Conservation (phyloP, 2,329 filamentous ascomycete genomes). For the Xylaria sp. region DNA sequence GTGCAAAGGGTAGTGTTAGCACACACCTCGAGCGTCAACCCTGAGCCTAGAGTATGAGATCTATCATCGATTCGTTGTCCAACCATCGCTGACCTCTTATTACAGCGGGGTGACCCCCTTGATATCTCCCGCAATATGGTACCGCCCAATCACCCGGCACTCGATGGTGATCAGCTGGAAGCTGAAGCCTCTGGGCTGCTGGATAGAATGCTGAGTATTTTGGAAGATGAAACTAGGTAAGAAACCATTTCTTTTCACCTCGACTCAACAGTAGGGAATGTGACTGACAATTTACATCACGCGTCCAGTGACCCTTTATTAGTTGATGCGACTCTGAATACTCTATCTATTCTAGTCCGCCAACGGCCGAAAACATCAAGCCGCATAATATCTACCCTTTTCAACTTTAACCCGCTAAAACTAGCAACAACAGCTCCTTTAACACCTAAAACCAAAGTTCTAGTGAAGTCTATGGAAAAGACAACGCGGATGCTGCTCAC, state of each 20-base stretch:
- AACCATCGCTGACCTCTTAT: constrained; percentile 39
- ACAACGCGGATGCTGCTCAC: constrained; percentile 86
- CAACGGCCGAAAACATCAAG: constrained; percentile 82
- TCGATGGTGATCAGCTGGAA: constrained; percentile 84
- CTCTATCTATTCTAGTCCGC: constrained; percentile 83
- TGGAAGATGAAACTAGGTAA: constrained; percentile 87
- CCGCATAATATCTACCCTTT: constrained; percentile 84
- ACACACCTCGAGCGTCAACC: constrained; percentile 84
- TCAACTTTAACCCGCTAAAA: constrained; percentile 92
- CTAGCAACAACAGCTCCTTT: constrained; percentile 76
- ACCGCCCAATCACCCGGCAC: constrained; percentile 81
- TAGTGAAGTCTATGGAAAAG: constrained; percentile 93
- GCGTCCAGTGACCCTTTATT: constrained; percentile 79
- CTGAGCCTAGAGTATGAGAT: constrained; percentile 79
- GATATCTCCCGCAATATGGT: constrained; percentile 91
- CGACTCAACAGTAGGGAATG: background rate
- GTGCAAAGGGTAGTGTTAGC: constrained; percentile 91
- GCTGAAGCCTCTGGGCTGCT: constrained; percentile 91
- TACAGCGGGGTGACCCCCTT: constrained; percentile 59
- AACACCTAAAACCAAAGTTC: constrained; percentile 81
- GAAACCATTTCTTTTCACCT: constrained; percentile 8
- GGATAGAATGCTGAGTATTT: constrained; percentile 83
- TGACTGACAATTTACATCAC: constrained; percentile 21
- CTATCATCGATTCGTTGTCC: background rate
- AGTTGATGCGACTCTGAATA: constrained; percentile 91